Percentiles rank a stretch among this genome's conserved stretches.
Evolutionary conservation across 345 rosid species (phyloP).

Genomic region (Acer negundo): DNA sequence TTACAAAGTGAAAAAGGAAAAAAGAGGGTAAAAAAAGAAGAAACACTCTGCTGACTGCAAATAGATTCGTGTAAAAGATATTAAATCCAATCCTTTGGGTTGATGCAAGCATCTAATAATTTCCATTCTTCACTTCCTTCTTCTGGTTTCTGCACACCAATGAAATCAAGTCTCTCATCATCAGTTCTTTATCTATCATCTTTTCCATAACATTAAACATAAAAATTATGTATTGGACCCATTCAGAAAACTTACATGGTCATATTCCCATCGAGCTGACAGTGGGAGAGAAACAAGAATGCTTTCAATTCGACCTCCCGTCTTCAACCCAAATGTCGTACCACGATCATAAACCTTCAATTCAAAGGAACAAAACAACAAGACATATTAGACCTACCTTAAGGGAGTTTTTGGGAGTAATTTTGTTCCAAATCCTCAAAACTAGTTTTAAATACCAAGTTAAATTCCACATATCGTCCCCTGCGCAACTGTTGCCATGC

Average conservation of each 20-base stretch:
- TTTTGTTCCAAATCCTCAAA: neutral
- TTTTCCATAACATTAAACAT: constrained; percentile 10
- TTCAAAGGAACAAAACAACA: constrained; percentile 6
- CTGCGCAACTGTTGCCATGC: constrained; percentile 97
- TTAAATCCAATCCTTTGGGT: constrained; percentile 92
- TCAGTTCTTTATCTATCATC: constrained; percentile 11
- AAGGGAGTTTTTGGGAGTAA: constrained; percentile 2
- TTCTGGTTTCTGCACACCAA: constrained; percentile 71
- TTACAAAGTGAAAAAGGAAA: neutral
- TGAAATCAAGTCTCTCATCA: neutral
- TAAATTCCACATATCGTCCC: constrained; percentile 97
- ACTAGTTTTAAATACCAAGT: constrained; percentile 60
- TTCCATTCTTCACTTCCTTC: constrained; percentile 99
- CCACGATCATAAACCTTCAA: constrained; percentile 92
- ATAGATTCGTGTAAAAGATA: neutral
- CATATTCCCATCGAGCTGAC: constrained; percentile 96
- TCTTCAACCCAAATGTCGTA: constrained; percentile 95
- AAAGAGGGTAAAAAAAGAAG: neutral
- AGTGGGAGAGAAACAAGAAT: constrained; percentile 96
- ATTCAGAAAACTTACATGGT: constrained; percentile 61
- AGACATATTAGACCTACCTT: constrained; percentile 10
- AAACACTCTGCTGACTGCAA: neutral
- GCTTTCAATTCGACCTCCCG: constrained; percentile 97
- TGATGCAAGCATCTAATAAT: constrained; percentile 91
- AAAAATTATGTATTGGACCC: neutral